phyloP scores from a whole-genome alignment of 2,329 filamentous ascomycete genomes.

The Allantophomopsis lycopodina region DNA sequence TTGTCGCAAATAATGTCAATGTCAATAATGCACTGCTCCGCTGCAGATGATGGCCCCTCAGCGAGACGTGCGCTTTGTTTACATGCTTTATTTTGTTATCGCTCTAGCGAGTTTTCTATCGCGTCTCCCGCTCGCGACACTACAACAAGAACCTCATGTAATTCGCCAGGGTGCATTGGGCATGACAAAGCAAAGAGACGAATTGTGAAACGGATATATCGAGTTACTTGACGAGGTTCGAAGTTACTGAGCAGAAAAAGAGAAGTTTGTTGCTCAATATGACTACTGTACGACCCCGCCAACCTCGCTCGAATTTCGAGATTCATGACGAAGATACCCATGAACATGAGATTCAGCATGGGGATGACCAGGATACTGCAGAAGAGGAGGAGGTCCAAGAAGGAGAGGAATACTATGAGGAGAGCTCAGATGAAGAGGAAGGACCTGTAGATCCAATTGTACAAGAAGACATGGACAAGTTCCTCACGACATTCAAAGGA shows the following conservation, averaged over 20 bases:
- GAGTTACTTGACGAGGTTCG: background rate
- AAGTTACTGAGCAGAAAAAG: too few relatives aligned
- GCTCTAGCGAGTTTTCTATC: too few relatives aligned
- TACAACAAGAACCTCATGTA: too few relatives aligned
- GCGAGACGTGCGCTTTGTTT: too few relatives aligned
- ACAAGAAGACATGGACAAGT: constrained; percentile 73
- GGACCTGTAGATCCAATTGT: constrained; percentile 53
- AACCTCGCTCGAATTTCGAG: constrained; percentile 19
- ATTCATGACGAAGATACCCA: constrained; percentile 23
- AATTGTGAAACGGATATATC: too few relatives aligned
- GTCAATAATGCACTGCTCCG: too few relatives aligned
- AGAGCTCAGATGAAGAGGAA: constrained; percentile 41
- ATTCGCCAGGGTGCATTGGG: too few relatives aligned
- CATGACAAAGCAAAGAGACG: too few relatives aligned
- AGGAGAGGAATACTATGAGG: constrained; percentile 26
- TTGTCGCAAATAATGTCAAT: constrained; percentile 7
- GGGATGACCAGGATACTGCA: constrained; percentile 9
- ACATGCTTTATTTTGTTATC: too few relatives aligned
- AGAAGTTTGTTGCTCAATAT: constrained; percentile 5
- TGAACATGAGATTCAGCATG: constrained; percentile 14
- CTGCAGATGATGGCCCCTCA: too few relatives aligned
- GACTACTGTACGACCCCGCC: constrained; percentile 15
- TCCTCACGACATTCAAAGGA: constrained; percentile 70
- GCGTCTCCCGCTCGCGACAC: too few relatives aligned
- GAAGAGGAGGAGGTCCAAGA: constrained; percentile 17